Conservation (phyloP, 805 yeast genomes). For the Saccharomyces paradoxus region DNA sequence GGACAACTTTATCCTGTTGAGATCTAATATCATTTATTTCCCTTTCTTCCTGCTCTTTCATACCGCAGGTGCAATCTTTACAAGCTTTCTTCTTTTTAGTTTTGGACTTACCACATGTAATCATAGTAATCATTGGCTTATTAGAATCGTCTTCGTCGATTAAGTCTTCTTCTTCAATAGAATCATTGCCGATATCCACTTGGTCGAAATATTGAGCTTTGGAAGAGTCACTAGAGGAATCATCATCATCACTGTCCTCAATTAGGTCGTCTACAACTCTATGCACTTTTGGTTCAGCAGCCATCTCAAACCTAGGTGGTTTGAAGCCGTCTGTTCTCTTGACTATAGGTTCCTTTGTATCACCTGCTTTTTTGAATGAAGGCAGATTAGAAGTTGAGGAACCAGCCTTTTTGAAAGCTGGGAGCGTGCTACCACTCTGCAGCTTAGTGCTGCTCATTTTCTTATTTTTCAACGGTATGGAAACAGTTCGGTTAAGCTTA, state of each 20-base stretch:
- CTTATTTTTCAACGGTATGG: constrained; percentile 26
- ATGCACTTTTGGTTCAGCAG: constrained; percentile 22
- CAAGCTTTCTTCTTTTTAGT: constrained; percentile 69
- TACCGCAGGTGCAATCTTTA: constrained; percentile 96
- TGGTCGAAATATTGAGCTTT: constrained; percentile 51
- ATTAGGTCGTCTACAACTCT: constrained; percentile 30
- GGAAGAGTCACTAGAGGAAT: constrained; percentile 34
- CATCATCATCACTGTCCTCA: constrained; percentile 35
- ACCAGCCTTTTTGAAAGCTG: constrained; percentile 17
- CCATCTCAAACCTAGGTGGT: constrained; percentile 19
- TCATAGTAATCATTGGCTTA: constrained; percentile 17
- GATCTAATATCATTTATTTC: constrained; percentile 33
- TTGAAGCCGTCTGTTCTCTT: constrained; percentile 12
- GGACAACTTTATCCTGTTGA: constrained; percentile 34
- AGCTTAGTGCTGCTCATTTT: constrained; percentile 10
- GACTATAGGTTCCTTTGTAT: constrained; percentile 25
- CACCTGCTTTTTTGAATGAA: constrained; percentile 16
- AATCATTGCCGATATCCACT: constrained; percentile 39
- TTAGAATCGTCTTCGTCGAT: constrained; percentile 34
- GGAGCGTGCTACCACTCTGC: constrained; percentile 7
- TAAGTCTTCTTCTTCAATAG: constrained; percentile 52
- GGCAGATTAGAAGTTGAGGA: constrained; percentile 11
- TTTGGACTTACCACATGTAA: constrained; percentile 27
- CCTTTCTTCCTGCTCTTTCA: constrained; percentile 75
- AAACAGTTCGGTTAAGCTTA: constrained; percentile 4